Base-by-base conservation (phyloP, 2,329 filamentous ascomycete species). In the Colletotrichum tabaci region DNA sequence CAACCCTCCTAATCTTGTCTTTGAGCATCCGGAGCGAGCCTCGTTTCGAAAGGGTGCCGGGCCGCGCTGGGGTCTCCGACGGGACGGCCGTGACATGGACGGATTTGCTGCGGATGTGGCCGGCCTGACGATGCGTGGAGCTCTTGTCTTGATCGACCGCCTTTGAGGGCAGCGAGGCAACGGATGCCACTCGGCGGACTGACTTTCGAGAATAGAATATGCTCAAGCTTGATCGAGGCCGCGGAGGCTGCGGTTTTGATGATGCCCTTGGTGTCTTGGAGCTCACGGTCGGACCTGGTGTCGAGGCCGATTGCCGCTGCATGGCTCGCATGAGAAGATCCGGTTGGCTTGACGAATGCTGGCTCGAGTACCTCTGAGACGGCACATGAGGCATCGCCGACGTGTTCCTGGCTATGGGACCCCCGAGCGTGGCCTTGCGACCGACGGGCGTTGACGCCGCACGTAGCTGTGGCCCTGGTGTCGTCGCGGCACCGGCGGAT, bases 1-100 rank as follows among this genome's bases (percentile, higher is more conserved):
- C 69, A n/a, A 72, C 69, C 5, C 69, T 58, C 7, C 69, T 60
- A 3, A 72, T 60, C 42, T 64, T 72, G 12, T 72, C 69, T 35
- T 61, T 72, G 0, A 72, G 35, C 8, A 44, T 44, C 0, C 69
- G 65, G 1, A 72, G 15, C 2, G 69, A 72, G 40, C 69, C 61
- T 15, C 69, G 40, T 35, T 69, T 72, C 3, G 40, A 30, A 0
- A 72, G 15, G 4, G 30, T 47, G 2, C 44, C 53, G 1, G 44
- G 58, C 2, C 52, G 65, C 0, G 42, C 12, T 18, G 46, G 16
- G 3, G 47, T 13, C 1, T 69, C 69, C 12, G 46, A 4, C 2
- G 52, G 2, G 8, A 42, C 12, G 2, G 57, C 23, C 1, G 35
- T 18, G 1, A 47, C 40, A 10, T 52, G 65, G 21, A 23, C 23